Conservation (phyloP, 208 protist genomes). For the Leishmania arabica region DNA sequence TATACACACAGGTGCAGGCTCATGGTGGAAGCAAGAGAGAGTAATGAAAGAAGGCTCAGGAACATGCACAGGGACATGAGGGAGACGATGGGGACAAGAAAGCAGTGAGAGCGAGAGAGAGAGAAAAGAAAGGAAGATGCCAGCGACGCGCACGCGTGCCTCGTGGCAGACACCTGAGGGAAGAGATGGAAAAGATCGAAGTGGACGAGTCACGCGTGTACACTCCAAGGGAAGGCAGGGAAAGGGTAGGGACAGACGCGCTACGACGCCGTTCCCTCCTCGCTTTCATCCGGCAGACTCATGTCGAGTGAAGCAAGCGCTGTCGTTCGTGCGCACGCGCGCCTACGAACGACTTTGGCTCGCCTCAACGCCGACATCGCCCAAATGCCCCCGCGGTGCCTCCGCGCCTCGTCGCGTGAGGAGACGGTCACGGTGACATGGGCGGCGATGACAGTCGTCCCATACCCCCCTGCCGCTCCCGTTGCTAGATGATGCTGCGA, state of each 20-base stretch:
- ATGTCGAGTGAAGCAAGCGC: background rate
- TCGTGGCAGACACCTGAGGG: background rate
- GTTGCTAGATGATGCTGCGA: background rate
- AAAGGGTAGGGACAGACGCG: background rate
- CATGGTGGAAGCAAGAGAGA: background rate
- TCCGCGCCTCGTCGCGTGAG: background rate
- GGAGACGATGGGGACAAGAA: background rate
- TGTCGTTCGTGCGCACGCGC: background rate
- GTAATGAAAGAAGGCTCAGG: background rate
- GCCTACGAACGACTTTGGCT: background rate
- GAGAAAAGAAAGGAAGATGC: too few species aligned
- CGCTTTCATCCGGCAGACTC: background rate
- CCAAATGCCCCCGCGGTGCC: background rate
- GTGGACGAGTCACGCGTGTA: background rate
- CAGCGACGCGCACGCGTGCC: background rate
- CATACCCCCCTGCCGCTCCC: background rate
- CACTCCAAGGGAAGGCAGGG: background rate
- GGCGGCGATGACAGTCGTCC: too few species aligned
- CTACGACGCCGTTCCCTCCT: background rate
- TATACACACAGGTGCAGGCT: background rate
- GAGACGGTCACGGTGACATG: background rate
- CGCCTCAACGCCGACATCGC: constrained; percentile 5
- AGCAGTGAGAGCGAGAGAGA: background rate
- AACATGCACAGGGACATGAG: background rate
- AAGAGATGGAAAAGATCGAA: background rate